Conservation (phyloP, 352 stramenopile species). For the Plasmopara muralis region DNA sequence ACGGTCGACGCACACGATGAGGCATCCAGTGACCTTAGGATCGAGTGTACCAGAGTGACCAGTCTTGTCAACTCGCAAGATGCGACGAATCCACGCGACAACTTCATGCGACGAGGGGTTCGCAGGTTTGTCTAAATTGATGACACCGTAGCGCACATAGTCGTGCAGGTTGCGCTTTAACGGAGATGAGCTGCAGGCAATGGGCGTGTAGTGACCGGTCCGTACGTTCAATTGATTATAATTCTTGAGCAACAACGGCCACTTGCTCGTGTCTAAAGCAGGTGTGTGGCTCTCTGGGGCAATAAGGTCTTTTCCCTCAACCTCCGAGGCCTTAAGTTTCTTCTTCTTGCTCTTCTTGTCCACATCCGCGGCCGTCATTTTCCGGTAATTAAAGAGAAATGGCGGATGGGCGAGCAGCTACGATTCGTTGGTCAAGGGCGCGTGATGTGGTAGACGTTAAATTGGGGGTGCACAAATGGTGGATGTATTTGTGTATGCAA, state of each 20-base stretch:
- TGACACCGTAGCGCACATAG: slow-evolving; percentile 99
- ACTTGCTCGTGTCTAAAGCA: slow-evolving; percentile 96
- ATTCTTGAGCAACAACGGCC: slow-evolving; percentile 99
- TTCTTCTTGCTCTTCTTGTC: slow-evolving; percentile 88
- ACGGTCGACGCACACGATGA: slow-evolving; percentile 99
- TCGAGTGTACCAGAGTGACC: slow-evolving; percentile 99
- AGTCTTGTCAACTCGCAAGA: slow-evolving; percentile 99
- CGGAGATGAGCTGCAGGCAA: slow-evolving; percentile 94
- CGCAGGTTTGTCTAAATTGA: slow-evolving; percentile 99
- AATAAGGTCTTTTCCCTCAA: slow-evolving; percentile 63
- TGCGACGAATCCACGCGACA: slow-evolving; percentile 99
- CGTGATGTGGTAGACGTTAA: slow-evolving; percentile 15
- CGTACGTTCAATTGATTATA: slow-evolving; percentile 98
- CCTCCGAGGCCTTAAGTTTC: slow-evolving; percentile 71
- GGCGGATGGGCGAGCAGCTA: neutral
- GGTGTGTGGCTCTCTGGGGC: slow-evolving; percentile 73
- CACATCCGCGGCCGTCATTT: slow-evolving; percentile 59
- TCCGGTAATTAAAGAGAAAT: slow-evolving; percentile 12
- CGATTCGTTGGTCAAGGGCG: slow-evolving; percentile 19
- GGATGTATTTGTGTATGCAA: slow-evolving; percentile 9
- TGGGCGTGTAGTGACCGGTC: slow-evolving; percentile 99
- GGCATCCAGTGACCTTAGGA: slow-evolving; percentile 99
- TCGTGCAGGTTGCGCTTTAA: slow-evolving; percentile 96
- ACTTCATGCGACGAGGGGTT: slow-evolving; percentile 99
- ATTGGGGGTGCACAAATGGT: neutral